Evolutionary conservation across 2,329 filamentous ascomycete genomes (phyloP), one percentile per base, ranked within the genome.

Genomic region (Penicillium oxalicum): DNA sequence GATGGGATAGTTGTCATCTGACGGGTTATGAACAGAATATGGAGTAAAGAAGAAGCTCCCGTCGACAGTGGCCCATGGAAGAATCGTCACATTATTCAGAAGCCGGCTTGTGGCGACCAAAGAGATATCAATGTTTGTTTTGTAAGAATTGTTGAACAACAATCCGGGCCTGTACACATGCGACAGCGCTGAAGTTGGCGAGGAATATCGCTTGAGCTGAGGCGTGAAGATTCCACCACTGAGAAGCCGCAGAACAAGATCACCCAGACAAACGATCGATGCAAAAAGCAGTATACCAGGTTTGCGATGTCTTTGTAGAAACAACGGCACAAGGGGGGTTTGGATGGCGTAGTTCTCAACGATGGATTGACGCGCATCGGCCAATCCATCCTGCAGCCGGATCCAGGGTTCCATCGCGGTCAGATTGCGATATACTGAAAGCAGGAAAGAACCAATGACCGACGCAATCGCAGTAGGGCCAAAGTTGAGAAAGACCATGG

Each of bases 221-320:
- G 58, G 55, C 18, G 56, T 50, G 28, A 59, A 61, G 26, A 61
- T 40, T 1, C 58, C 55, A 46, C 57, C 54, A 35, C 55, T 57
- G 5, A 53, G 38, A 7, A 59, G 25, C 1, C 45, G 52, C 5
- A 60, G 46, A 7, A 51, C 11, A 28, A 55, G 45, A 28, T 56
- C 54, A 12, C 54, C 24, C 2, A 55, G 25, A 26, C 51, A 56
- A 4, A 53, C 44, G 3, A 47, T 9, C 2, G 58, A 53, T 2
- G 53, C 25, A 9, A 50, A 9, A 5, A 48, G 29, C 12, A 54
- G 9, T 5, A 53, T 25, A 36, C 39, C 26, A 12, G 48, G 47
- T 13, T 33, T 38, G 13, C 35, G 45, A 9, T 43, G 12, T 7
- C 46, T 47, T 29, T 41, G 45, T 8, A 42, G 34, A 33, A 35